phyloP scores from a whole-genome alignment of 345 rosid genomes.

The Schrenkiella parvula region DNA sequence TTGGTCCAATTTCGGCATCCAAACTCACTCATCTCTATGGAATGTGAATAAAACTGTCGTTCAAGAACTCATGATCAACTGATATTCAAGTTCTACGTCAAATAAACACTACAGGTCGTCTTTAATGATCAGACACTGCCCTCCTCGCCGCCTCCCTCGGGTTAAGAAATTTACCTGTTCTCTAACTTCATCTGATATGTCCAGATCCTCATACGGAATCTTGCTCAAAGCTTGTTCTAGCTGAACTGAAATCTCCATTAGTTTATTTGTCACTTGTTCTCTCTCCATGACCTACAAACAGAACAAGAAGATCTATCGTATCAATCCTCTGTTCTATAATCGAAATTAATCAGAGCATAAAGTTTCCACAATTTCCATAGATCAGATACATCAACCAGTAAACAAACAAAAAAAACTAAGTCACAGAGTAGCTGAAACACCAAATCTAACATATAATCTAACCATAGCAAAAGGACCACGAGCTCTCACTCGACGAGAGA shows the following conservation, averaged over 20 bases:
- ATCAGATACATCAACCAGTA: constrained; percentile 2
- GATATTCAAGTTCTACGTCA: not conserved
- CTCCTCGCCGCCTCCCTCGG: not conserved
- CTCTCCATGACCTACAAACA: constrained; percentile 74
- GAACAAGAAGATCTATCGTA: constrained; percentile 1
- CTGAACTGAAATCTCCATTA: constrained; percentile 57
- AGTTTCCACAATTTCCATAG: not conserved
- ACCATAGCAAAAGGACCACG: not conserved
- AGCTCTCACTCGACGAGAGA: not conserved
- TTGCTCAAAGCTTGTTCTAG: constrained; percentile 70
- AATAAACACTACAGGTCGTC: not conserved
- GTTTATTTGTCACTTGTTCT: constrained; percentile 62
- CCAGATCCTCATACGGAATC: constrained; percentile 66
- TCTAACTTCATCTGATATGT: constrained; percentile 94
- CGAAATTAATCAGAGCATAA: not conserved
- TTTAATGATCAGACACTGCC: not conserved
- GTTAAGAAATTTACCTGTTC: constrained; percentile 61
- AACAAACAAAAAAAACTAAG: not conserved
- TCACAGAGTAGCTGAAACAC: not conserved
- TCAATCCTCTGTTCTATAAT: constrained; percentile 1
- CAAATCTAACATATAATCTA: constrained; percentile 1
- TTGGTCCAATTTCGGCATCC: not conserved
- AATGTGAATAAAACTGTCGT: not conserved
- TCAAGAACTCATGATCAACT: not conserved
- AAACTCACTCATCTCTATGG: not conserved